Percentiles rank a stretch among this genome's conserved stretches.
Evolutionary conservation across 331 rosid species (phyloP).

Genomic region (Ulmus americana): DNA sequence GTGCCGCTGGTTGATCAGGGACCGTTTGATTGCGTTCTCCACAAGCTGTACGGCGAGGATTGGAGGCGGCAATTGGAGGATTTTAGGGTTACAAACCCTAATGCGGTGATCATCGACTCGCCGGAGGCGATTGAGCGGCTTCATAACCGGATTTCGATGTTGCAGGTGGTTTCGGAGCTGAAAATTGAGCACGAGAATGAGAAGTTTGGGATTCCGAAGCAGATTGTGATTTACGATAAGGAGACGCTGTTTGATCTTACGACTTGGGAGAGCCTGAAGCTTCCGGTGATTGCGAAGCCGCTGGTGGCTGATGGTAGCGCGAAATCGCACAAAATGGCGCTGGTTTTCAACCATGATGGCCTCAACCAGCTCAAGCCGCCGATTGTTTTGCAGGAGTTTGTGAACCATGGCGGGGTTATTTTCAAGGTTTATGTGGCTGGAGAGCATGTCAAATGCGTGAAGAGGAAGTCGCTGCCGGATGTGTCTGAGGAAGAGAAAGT

Average conservation of each 20-base stretch:
- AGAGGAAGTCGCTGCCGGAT: slow-evolving; percentile 86
- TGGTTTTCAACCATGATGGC: slow-evolving; percentile 61
- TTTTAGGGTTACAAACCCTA: slow-evolving; percentile 44
- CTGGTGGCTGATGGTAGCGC: slow-evolving; percentile 94
- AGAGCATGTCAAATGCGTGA: slow-evolving; percentile 65
- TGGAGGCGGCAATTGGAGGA: slow-evolving; percentile 64
- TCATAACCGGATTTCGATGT: slow-evolving; percentile 91
- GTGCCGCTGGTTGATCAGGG: slow-evolving; percentile 62
- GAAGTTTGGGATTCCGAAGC: slow-evolving; percentile 89
- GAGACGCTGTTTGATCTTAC: slow-evolving; percentile 57
- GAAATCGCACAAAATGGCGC: slow-evolving; percentile 83
- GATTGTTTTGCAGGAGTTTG: slow-evolving; percentile 79
- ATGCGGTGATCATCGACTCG: slow-evolving; percentile 59
- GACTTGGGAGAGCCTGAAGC: slow-evolving; percentile 64
- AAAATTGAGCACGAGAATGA: slow-evolving; percentile 39
- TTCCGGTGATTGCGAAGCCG: slow-evolving; percentile 87
- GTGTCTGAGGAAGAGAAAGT: slow-evolving; percentile 68
- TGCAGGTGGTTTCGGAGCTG: slow-evolving; percentile 88
- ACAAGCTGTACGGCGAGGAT: slow-evolving; percentile 75
- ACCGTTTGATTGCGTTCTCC: slow-evolving; percentile 77
- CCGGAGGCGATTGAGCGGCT: slow-evolving; percentile 83
- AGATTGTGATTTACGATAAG: slow-evolving; percentile 77
- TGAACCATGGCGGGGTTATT: slow-evolving; percentile 90
- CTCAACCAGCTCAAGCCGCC: slow-evolving; percentile 75
- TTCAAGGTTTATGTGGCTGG: slow-evolving; percentile 92